Evolutionary conservation across 164 flowering plant genomes (phyloP).

Genomic region (Sedum album): DNA sequence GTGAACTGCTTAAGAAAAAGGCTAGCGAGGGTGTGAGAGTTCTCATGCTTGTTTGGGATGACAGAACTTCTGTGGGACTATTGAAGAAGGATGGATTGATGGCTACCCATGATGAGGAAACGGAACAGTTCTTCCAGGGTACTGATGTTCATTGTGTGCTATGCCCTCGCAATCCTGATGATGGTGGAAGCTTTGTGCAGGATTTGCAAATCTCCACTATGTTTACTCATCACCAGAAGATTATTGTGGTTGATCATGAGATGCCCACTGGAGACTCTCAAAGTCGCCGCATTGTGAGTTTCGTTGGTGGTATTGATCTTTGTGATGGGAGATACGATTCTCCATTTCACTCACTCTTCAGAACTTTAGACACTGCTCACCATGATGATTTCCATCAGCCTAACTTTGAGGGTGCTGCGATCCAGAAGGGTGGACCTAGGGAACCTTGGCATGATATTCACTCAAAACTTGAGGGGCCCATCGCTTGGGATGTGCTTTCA

Average conservation of each 20-base stretch:
- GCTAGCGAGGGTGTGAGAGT: constrained; percentile 52
- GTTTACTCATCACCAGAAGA: constrained; percentile 74
- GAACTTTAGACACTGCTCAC: constrained; percentile 38
- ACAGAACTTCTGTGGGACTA: constrained; percentile 24
- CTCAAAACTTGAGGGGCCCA: constrained; percentile 55
- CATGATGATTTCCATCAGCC: constrained; percentile 64
- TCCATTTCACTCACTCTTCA: constrained; percentile 44
- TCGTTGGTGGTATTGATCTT: constrained; percentile 73
- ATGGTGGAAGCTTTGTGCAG: constrained; percentile 27
- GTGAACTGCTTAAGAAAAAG: constrained; percentile 52
- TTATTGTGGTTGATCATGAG: constrained; percentile 43
- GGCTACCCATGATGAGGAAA: constrained; percentile 62
- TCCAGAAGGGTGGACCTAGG: constrained; percentile 62
- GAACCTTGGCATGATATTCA: constrained; percentile 87
- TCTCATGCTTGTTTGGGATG: constrained; percentile 28
- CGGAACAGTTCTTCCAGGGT: constrained; percentile 32
- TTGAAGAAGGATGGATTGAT: constrained; percentile 47
- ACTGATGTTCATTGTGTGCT: constrained; percentile 44
- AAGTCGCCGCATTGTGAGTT: constrained; percentile 42
- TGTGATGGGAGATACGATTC: constrained; percentile 67
- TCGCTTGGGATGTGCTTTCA: constrained; percentile 74
- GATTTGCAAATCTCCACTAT: constrained; percentile 32
- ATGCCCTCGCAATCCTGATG: constrained; percentile 51
- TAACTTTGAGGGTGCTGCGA: constrained; percentile 42
- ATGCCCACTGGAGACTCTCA: constrained; percentile 17